These are phyloP conservation scores for Arabidopsis suecica DNA, from an alignment of 345 rosid genomes.

Conservation along the genomic window DNA sequence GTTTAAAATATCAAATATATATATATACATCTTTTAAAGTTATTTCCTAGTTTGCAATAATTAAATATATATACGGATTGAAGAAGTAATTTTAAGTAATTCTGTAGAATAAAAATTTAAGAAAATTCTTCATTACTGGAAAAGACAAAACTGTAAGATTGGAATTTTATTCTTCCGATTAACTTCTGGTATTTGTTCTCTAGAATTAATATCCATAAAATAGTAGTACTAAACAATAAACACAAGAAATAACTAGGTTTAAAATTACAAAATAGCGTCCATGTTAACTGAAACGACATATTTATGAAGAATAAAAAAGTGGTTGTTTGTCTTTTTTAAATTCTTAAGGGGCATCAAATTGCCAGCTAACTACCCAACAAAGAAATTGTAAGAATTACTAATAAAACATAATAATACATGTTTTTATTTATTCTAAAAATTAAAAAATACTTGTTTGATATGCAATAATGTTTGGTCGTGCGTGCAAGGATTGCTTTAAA, in stretches of 20 bases:
- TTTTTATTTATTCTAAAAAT: neutral
- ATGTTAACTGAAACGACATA: conserved; percentile 45
- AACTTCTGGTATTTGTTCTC: neutral
- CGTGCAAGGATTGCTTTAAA: conserved; percentile 42
- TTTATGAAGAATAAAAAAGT: conserved; percentile 11
- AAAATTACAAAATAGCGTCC: conserved; percentile 27
- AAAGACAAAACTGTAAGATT: conserved; percentile 19
- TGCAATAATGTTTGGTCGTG: conserved; percentile 45
- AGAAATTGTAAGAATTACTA: conserved; percentile 19
- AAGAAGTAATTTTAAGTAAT: neutral
- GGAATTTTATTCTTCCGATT: neutral
- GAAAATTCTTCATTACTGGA: conserved; percentile 7
- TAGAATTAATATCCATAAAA: conserved; percentile 1
- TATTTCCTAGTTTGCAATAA: neutral
- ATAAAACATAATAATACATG: conserved; percentile 13
- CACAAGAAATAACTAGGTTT: neutral
- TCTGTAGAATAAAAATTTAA: conserved; percentile 1
- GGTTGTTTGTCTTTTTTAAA: conserved; percentile 28
- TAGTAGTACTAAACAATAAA: neutral
- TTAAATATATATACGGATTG: no score
- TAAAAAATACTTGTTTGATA: conserved; percentile 27
- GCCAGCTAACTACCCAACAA: conserved; percentile 49
- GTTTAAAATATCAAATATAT: neutral
- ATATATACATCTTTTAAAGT: neutral
- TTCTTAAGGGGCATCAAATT: conserved; percentile 29